Evolutionary conservation across 1,139 yeast genomes (phyloP).

Genomic region (Lodderomyces jiufengensis): DNA sequence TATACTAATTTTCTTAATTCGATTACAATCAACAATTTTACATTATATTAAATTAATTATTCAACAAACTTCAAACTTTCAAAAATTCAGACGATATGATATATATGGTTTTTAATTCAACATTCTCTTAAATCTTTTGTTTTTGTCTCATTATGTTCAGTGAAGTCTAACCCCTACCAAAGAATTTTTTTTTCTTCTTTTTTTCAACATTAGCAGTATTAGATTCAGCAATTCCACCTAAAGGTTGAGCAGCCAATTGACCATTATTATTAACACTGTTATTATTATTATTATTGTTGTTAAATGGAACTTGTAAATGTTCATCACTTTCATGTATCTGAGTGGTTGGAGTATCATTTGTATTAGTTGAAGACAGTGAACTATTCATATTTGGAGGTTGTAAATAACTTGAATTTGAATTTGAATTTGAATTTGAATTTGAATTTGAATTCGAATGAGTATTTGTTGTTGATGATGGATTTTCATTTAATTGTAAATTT

Average conservation of each 20-base stretch:
- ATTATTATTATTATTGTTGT: neutral
- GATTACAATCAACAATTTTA: no score
- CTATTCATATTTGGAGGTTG: conserved; percentile 27
- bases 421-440: neutral
- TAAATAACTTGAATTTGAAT: conserved; percentile 11
- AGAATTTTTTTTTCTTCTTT: conserved; percentile 30
- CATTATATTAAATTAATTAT: no score
- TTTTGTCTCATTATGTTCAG: no score
- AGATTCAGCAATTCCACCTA: conserved; percentile 28
- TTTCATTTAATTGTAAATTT: no score
- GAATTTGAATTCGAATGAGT: no score
- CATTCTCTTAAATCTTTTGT: no score
- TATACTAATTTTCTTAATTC: no score
- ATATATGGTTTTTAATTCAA: no score
- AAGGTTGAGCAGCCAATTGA: conserved; percentile 29
- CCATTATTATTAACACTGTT: conserved; percentile 8
- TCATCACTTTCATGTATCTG: conserved; percentile 16
- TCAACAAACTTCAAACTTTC: no score
- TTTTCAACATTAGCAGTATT: conserved; percentile 16
- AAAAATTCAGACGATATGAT: no score
- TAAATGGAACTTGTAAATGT: conserved; percentile 10
- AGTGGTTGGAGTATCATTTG: conserved; percentile 31
- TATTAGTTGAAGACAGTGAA: conserved; percentile 23
- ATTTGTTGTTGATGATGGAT: no score
- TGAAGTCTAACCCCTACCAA: conserved; percentile 21